Conservation (phyloP, 2,329 filamentous ascomycete species). For the Monilinia polystroma region DNA sequence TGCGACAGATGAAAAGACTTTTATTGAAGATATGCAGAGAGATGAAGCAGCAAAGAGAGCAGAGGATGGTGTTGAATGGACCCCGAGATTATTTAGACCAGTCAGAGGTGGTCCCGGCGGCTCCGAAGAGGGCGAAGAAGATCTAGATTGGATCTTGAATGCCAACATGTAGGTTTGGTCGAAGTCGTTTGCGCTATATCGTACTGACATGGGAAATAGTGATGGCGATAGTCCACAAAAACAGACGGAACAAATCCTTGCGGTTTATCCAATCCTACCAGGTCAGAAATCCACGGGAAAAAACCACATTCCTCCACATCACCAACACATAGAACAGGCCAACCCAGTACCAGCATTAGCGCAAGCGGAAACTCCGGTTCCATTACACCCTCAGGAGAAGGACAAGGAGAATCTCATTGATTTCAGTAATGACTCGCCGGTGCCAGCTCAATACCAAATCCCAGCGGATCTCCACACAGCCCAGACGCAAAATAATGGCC, state of each 20-base stretch:
- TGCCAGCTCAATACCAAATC: constrained; percentile 17
- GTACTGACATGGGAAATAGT: constrained; percentile 42
- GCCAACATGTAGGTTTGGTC: constrained; percentile 66
- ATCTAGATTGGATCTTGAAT: constrained; percentile 93
- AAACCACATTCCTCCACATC: constrained; percentile 54
- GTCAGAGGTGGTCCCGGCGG: constrained; percentile 70
- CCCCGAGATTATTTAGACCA: constrained; percentile 77
- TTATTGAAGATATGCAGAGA: constrained; percentile 88
- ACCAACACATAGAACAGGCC: constrained; percentile 28
- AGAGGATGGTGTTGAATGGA: constrained; percentile 82
- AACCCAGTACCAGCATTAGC: constrained; percentile 23
- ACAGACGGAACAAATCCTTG: constrained; percentile 77
- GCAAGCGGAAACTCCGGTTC: constrained; percentile 14
- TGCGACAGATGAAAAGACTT: constrained; percentile 94
- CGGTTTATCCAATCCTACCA: constrained; percentile 79
- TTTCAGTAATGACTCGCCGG: constrained; percentile 47
- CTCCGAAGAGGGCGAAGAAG: constrained; percentile 77
- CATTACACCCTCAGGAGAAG: constrained; percentile 24
- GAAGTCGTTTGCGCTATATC: constrained; percentile 1
- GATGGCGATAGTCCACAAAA: constrained; percentile 65
- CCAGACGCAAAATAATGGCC: constrained; percentile 34
- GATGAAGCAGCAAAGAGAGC: constrained; percentile 79
- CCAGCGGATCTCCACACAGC: constrained; percentile 34
- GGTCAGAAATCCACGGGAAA: constrained; percentile 64
- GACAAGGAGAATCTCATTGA: constrained; percentile 54